Evolutionary conservation across 2,329 filamentous ascomycete species (phyloP).

Genomic region (Xylaria sp.): DNA sequence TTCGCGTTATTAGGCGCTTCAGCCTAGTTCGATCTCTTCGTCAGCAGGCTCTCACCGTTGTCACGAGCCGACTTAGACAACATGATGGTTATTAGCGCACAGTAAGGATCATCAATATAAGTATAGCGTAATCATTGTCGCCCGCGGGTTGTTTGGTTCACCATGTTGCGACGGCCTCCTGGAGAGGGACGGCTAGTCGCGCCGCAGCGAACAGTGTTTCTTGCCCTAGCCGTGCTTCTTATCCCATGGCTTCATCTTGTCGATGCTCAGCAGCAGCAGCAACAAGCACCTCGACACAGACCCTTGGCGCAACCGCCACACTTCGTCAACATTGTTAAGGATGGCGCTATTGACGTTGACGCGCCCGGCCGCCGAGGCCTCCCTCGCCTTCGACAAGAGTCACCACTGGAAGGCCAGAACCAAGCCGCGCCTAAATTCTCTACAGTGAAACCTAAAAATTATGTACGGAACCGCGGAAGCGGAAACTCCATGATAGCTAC

Average conservation of each 20-base stretch:
- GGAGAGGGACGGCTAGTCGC: slow-evolving; percentile 61
- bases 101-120: slow-evolving; percentile 21
- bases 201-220: slow-evolving; percentile 52
- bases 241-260: slow-evolving; percentile 59
- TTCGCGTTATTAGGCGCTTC: not conserved
- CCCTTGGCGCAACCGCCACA: slow-evolving; percentile 42
- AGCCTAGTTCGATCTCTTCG: not conserved
- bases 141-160: slow-evolving; percentile 48
- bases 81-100: slow-evolving; percentile 25
- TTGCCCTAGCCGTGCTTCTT: slow-evolving; percentile 62
- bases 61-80: slow-evolving; percentile 3
- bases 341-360: slow-evolving; percentile 39
- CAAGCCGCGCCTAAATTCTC: slow-evolving; percentile 41
- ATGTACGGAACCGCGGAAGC: slow-evolving; percentile 38
- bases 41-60: slow-evolving; percentile 2
- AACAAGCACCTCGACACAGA: slow-evolving; percentile 44
- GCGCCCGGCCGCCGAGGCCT: slow-evolving; percentile 37
- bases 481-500: slow-evolving; percentile 39
- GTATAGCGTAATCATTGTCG: slow-evolving; percentile 5
- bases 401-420: slow-evolving; percentile 39
- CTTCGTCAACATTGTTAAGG: slow-evolving; percentile 42
- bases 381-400: slow-evolving; percentile 38
- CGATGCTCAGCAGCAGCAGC: slow-evolving; percentile 69
- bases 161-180: slow-evolving; percentile 68
- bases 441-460: slow-evolving; percentile 38